phyloP scores from a whole-genome alignment of 805 yeast species.

The Candida sanyiensis region DNA sequence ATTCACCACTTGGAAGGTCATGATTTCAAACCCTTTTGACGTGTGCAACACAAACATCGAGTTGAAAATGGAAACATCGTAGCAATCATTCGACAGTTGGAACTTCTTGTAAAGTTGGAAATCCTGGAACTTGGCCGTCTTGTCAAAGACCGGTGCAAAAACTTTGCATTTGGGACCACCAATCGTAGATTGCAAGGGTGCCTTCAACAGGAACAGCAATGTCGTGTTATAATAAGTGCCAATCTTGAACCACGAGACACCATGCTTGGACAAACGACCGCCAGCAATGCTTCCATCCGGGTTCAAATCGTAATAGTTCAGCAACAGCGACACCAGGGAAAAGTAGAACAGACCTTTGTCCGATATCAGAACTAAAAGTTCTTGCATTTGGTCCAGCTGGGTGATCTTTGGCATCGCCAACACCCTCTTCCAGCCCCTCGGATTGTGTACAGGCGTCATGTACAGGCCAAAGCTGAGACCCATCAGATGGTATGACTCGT shows the following conservation, averaged over 20 bases:
- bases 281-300: conserved; percentile 38
- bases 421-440: conserved; percentile 54
- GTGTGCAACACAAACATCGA: conserved; percentile 64
- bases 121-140: conserved; percentile 37
- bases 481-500: conserved; percentile 41
- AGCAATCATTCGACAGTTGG: conserved; percentile 49
- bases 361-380: conserved; percentile 52
- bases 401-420: conserved; percentile 46
- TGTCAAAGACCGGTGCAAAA: conserved; percentile 51
- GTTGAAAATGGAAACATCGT: conserved; percentile 56
- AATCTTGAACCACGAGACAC: conserved; percentile 56
- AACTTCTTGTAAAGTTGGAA: conserved; percentile 43
- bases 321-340: conserved; percentile 54
- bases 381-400: conserved; percentile 55
- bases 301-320: conserved; percentile 45
- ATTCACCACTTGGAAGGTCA: conserved; percentile 51
- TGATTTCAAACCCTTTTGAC: conserved; percentile 58
- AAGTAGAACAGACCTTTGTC: conserved; percentile 56
- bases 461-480: conserved; percentile 66
- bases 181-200: conserved; percentile 34
- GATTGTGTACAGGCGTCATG: conserved; percentile 30
- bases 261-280: conserved; percentile 43
- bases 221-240: conserved; percentile 64
- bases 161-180: conserved; percentile 45
- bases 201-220: conserved; percentile 51